These are phyloP conservation scores for Chenopodium formosanum DNA, from an alignment of 148 eudicot species.

Conservation along the genomic window DNA sequence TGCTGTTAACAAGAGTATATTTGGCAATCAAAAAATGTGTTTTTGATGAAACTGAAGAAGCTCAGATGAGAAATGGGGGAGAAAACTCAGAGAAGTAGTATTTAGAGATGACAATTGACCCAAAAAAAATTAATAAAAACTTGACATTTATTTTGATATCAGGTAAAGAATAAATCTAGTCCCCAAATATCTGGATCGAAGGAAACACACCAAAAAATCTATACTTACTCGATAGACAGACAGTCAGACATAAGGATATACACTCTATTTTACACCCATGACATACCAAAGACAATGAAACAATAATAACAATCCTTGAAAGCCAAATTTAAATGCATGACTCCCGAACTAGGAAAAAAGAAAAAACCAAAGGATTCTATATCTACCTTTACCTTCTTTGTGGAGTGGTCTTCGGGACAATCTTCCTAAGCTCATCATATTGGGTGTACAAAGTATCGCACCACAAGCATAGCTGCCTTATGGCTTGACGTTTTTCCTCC, in stretches of 20 bases:
- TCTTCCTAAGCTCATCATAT: conserved; percentile 49
- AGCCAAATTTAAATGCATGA: not conserved
- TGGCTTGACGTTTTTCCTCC: conserved; percentile 80
- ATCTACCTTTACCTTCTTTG: conserved; percentile 14
- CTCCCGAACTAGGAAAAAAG: not conserved
- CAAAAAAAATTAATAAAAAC: not conserved
- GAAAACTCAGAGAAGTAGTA: too few species aligned
- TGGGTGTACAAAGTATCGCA: conserved; percentile 54
- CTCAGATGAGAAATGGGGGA: not conserved
- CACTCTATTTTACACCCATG: conserved; percentile 23
- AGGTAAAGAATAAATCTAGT: conserved; percentile 6
- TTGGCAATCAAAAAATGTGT: not conserved
- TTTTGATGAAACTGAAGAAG: not conserved
- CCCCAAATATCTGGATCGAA: not conserved
- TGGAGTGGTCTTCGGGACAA: conserved; percentile 33
- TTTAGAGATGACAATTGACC: not conserved
- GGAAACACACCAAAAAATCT: conserved; percentile 10
- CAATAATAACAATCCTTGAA: conserved; percentile 5
- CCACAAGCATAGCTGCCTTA: conserved; percentile 73
- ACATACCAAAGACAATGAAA: not conserved
- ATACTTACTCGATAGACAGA: not conserved
- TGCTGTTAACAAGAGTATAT: not conserved
- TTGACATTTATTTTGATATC: conserved; percentile 6
- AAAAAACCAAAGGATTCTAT: not conserved
- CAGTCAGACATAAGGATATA: conserved; percentile 17